Base-by-base conservation (phyloP, 2,329 filamentous ascomycete species). In the Teratosphaeria destructans region DNA sequence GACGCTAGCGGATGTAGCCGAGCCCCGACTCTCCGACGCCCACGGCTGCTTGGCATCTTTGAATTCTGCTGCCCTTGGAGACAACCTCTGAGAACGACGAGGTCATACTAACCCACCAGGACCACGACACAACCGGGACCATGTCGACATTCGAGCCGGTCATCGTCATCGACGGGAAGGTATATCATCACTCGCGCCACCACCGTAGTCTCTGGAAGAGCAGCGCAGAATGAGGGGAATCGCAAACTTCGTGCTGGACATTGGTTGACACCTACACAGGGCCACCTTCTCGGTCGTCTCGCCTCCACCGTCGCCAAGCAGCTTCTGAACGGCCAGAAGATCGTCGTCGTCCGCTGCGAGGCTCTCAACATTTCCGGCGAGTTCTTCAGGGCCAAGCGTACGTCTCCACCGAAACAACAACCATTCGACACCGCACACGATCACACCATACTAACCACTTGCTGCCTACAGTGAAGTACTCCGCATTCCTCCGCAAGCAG, bases 341-440 rank as follows among this genome's bases (percentile, higher is more conserved):
- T 99, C 78, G 93, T 97, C 75, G 84, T 99, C 73, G 94, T 99
- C 78, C 90, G 94, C 85, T 95, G 89, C 82, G 94, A 99, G 84
- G 91, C 90, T 74, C 87, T 99, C 80, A 99, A 99, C 88, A 99
- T 99, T 86, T 99, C 94, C 72, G 94, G 94, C 83, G 94, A 97
- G 85, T 99, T 99, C 90, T 99, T 99, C 89, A 91, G 94, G 80
- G 87, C 93, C 72, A 99, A 99, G 89, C 89, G 94, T 99, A 96
- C 81, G 93, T 96, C 75, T 67, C 61, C 55, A 61, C 62, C 63
- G 59, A 57, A 56, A 27, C 54, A 32, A 32, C 26, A 55, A 35
- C 53, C 37, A 23, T 23, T 23, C 10, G 16, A 34, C 27, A 5
- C 27, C 12, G 43, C 47, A 19, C 53, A 34, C 34, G 37, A 43